phyloP scores from a whole-genome alignment of 805 yeast species.

The Candida manassasensis region DNA sequence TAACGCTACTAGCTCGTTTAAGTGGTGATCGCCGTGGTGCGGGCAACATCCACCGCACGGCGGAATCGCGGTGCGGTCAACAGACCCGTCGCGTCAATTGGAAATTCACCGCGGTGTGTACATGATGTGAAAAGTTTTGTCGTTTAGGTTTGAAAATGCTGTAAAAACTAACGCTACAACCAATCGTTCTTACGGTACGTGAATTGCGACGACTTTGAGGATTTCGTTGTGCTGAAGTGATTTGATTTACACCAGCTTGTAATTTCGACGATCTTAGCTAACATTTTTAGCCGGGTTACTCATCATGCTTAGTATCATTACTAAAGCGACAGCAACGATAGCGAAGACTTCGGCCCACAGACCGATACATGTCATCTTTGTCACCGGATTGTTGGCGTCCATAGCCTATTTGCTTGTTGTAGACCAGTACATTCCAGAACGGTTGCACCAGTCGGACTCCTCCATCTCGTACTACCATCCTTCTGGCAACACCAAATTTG shows the following conservation, averaged over 20 bases:
- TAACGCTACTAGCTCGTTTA: no score
- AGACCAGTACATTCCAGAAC: slow-evolving; percentile 56
- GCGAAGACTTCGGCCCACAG: slow-evolving; percentile 65
- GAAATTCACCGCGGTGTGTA: not conserved
- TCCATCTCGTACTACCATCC: slow-evolving; percentile 25
- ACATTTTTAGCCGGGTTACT: slow-evolving; percentile 2
- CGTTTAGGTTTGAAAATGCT: slow-evolving; percentile 1
- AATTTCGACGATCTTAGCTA: not conserved
- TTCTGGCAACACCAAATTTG: slow-evolving; percentile 27
- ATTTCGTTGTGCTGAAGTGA: no score
- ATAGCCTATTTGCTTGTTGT: slow-evolving; percentile 72
- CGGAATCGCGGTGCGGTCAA: not conserved
- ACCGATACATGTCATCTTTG: slow-evolving; percentile 82
- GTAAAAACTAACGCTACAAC: not conserved
- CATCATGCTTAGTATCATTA: slow-evolving; percentile 26
- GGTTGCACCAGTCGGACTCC: slow-evolving; percentile 21
- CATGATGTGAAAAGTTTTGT: not conserved
- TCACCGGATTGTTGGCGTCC: slow-evolving; percentile 70
- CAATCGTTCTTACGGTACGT: not conserved
- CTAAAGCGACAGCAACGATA: slow-evolving; percentile 32
- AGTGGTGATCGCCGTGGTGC: no score
- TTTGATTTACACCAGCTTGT: not conserved
- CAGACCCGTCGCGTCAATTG: not conserved
- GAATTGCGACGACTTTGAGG: no score
- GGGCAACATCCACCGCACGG: not conserved